These are phyloP conservation scores for Quercus phellos DNA, from an alignment of 331 rosid species.

Conservation along the genomic window DNA sequence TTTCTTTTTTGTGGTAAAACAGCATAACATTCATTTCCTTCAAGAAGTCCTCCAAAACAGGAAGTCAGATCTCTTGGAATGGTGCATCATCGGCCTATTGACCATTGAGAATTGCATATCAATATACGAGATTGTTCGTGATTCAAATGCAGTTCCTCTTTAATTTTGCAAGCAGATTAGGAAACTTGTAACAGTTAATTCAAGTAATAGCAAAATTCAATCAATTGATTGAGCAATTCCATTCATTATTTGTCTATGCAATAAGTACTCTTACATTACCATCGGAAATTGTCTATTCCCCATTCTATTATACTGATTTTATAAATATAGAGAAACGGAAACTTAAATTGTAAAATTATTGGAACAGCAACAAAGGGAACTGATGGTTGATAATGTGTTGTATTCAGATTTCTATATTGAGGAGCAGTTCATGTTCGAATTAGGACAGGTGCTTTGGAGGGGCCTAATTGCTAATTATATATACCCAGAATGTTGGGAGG, in stretches of 20 bases:
- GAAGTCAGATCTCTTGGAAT: constrained; percentile 89
- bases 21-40: constrained; percentile 97
- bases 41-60: constrained; percentile 98
- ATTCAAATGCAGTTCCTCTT: constrained; percentile 39
- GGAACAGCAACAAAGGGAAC: not conserved
- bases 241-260: not conserved
- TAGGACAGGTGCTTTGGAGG: too few relatives aligned
- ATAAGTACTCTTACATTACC: not conserved
- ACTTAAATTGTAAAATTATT: not conserved
- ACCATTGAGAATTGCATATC: constrained; percentile 72
- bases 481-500: too few relatives aligned
- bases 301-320: not conserved
- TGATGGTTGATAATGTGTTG: not conserved
- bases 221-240: constrained; percentile 26
- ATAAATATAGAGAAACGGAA: not conserved
- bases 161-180: constrained; percentile 19
- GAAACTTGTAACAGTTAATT: constrained; percentile 13
- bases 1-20: not conserved
- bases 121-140: constrained; percentile 68
- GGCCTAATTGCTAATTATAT: too few relatives aligned
- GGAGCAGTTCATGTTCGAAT: not conserved
- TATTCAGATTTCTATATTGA: not conserved
- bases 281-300: not conserved
- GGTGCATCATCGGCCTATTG: constrained; percentile 94
- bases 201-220: constrained; percentile 14